Evolutionary conservation across 495 filamentous ascomycete genomes (phyloP).

Genomic region (Penicillium daleae): DNA sequence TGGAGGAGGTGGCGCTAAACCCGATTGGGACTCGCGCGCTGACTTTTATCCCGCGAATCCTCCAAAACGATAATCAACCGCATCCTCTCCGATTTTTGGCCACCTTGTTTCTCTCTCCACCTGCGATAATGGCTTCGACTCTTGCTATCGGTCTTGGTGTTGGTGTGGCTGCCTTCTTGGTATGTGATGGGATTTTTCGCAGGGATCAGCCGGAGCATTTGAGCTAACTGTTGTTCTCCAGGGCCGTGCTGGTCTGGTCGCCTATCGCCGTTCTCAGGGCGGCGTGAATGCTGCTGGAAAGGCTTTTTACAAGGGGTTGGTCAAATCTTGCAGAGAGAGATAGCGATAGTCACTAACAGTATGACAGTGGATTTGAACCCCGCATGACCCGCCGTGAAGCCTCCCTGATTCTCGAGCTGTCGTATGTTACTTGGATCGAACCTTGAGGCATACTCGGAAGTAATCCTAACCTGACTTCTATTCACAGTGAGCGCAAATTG

Average conservation of each 20-base stretch:
- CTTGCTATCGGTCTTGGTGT: slow-evolving; percentile 80
- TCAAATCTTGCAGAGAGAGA: not conserved
- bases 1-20: slow-evolving; percentile 37
- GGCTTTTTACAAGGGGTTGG: slow-evolving; percentile 87
- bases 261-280: slow-evolving; percentile 79
- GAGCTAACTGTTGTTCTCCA: slow-evolving; percentile 41
- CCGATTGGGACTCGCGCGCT: slow-evolving; percentile 30
- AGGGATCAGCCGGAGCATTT: not conserved
- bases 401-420: slow-evolving; percentile 84
- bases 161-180: slow-evolving; percentile 75
- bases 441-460: not conserved
- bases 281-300: slow-evolving; percentile 78
- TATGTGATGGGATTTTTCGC: slow-evolving; percentile 42
- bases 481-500: slow-evolving; percentile 73
- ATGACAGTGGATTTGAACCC: slow-evolving; percentile 76
- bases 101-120: slow-evolving; percentile 7
- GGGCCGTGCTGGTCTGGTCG: slow-evolving; percentile 91
- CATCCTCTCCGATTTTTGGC: slow-evolving; percentile 6
- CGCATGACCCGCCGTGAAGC: slow-evolving; percentile 93
- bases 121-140: slow-evolving; percentile 69
- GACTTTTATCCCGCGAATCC: slow-evolving; percentile 35
- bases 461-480: slow-evolving; percentile 19
- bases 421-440: slow-evolving; percentile 56
- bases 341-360: slow-evolving; percentile 14
- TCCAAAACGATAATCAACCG: slow-evolving; percentile 1